Conservation (phyloP, 768 basidiomycete species). For the Lactifluus rugatus region DNA sequence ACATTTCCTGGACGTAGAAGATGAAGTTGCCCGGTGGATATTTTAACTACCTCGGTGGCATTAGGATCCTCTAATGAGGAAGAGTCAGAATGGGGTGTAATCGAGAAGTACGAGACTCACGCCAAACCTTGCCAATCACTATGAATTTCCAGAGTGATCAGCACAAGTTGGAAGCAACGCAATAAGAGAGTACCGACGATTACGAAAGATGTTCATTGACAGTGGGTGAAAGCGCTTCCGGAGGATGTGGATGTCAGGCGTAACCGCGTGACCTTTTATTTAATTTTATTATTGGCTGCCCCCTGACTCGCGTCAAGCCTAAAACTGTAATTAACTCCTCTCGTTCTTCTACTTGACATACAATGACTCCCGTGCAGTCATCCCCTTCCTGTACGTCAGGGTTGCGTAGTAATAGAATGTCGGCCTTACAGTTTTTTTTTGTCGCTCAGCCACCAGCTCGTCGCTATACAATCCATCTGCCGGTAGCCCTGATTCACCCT, state of each 20-base stretch:
- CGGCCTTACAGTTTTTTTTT: background rate
- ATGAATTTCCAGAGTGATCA: slow-evolving; percentile 18
- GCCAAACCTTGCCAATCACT: slow-evolving; percentile 90
- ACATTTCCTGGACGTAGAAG: slow-evolving; percentile 87
- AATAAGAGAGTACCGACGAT: slow-evolving; percentile 40
- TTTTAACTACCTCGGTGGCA: slow-evolving; percentile 90
- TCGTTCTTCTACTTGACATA: too few relatives aligned
- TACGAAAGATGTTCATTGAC: slow-evolving; percentile 80
- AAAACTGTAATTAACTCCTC: too few relatives aligned
- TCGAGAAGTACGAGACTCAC: slow-evolving; percentile 40
- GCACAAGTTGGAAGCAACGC: slow-evolving; percentile 8
- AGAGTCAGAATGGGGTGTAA: slow-evolving; percentile 18
- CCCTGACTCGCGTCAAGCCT: too few relatives aligned
- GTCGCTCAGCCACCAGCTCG: background rate
- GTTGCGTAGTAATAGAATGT: background rate
- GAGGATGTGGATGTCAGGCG: slow-evolving; percentile 9
- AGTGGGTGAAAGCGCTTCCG: slow-evolving; percentile 23
- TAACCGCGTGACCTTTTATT: slow-evolving; percentile 12
- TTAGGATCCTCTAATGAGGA: slow-evolving; percentile 74
- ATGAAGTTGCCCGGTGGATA: slow-evolving; percentile 84
- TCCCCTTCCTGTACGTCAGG: slow-evolving; percentile 3
- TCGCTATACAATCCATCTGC: background rate
- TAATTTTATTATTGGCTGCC: too few relatives aligned
- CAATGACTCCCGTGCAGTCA: too few relatives aligned
- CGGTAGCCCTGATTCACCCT: background rate